Percentiles rank a stretch among this genome's conserved stretches.
These are phyloP conservation scores for Reticulascus tulasneorum DNA, from an alignment of 2,329 filamentous ascomycete species.

Conservation along the genomic window DNA sequence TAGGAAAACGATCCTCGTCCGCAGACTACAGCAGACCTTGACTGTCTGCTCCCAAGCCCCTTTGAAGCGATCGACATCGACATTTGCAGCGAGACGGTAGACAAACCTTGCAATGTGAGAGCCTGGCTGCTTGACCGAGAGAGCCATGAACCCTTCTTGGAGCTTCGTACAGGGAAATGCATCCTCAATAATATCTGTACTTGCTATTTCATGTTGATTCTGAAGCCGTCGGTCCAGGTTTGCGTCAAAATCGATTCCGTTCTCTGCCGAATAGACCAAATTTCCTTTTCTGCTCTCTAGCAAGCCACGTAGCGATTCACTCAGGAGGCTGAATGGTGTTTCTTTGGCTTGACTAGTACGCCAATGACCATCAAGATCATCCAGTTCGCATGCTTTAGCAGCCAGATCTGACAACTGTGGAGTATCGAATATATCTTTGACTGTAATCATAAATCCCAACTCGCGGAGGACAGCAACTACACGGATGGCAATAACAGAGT, in stretches of 20 bases:
- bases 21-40: slow-evolving; percentile 2
- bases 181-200: slow-evolving; percentile 10
- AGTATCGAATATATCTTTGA: too few relatives aligned
- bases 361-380: too few relatives aligned
- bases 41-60: slow-evolving; percentile 21
- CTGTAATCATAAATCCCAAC: too few relatives aligned
- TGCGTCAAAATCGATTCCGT: too few relatives aligned
- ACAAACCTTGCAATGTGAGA: slow-evolving; percentile 8
- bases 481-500: slow-evolving; percentile 18
- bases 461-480: too few relatives aligned
- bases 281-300: too few relatives aligned
- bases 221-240: too few relatives aligned
- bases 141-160: slow-evolving; percentile 15
- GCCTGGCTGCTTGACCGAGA: slow-evolving; percentile 13
- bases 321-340: not conserved
- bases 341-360: too few relatives aligned
- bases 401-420: too few relatives aligned
- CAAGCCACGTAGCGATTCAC: not conserved
- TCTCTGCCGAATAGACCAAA: too few relatives aligned
- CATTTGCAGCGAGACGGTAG: slow-evolving; percentile 1
- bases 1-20: slow-evolving; percentile 5
- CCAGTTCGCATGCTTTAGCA: too few relatives aligned
- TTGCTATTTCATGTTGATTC: slow-evolving; percentile 3
- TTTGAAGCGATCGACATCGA: slow-evolving; percentile 18
- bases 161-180: slow-evolving; percentile 16